These are phyloP conservation scores for Peronosclerospora sorghi DNA, from an alignment of 352 stramenopile species.

Conservation along the genomic window DNA sequence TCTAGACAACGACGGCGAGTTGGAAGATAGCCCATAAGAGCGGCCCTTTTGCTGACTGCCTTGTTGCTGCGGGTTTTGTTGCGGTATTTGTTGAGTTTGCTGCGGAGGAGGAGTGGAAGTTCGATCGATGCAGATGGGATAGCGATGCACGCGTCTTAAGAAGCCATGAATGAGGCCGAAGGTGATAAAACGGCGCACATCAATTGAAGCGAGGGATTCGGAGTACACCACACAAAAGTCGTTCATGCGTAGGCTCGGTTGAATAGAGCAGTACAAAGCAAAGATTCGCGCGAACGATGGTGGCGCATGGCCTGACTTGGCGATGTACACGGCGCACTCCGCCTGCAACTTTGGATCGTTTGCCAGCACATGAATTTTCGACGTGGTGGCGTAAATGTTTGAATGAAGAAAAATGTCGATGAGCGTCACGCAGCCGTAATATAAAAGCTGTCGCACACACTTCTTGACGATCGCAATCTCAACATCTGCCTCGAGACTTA, in stretches of 20 bases:
- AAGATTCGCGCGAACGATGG: slow-evolving; percentile 74
- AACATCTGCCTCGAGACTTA: slow-evolving; percentile 80
- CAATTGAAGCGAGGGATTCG: slow-evolving; percentile 55
- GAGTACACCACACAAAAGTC: slow-evolving; percentile 75
- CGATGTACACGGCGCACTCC: slow-evolving; percentile 72
- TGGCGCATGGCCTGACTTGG: slow-evolving; percentile 44
- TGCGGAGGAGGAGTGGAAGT: slow-evolving; percentile 18
- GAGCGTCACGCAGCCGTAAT: slow-evolving; percentile 83
- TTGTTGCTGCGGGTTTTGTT: slow-evolving; percentile 24
- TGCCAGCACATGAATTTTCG: slow-evolving; percentile 44
- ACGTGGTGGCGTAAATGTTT: slow-evolving; percentile 81
- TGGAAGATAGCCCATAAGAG: slow-evolving; percentile 18
- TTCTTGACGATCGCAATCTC: slow-evolving; percentile 84
- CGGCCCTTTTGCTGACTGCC: slow-evolving; percentile 18
- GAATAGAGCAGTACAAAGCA: slow-evolving; percentile 77
- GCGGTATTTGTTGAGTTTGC: slow-evolving; percentile 14
- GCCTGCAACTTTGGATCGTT: slow-evolving; percentile 55
- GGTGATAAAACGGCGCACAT: slow-evolving; percentile 75
- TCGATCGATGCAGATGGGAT: slow-evolving; percentile 60
- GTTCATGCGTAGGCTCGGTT: slow-evolving; percentile 72
- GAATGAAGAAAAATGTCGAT: slow-evolving; percentile 88
- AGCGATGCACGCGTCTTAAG: slow-evolving; percentile 74
- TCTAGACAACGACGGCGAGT: slow-evolving; percentile 24
- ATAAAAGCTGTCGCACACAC: slow-evolving; percentile 77
- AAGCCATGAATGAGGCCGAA: slow-evolving; percentile 85